phyloP scores from a whole-genome alignment of 495 filamentous ascomycete genomes.

The Hypoxylon subgilvum region DNA sequence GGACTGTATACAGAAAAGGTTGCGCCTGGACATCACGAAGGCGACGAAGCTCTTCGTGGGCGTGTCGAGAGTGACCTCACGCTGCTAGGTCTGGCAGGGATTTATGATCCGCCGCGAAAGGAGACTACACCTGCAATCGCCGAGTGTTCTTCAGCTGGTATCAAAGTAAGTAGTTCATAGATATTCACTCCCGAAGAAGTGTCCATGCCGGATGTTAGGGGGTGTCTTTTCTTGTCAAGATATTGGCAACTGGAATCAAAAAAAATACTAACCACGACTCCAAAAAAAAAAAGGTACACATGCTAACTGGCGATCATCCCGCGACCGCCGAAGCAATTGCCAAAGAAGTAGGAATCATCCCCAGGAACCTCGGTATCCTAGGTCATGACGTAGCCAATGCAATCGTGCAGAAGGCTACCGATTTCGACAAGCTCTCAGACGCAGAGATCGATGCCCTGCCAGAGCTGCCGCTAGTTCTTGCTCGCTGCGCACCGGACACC shows the following conservation, averaged over 20 bases:
- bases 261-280: slow-evolving; percentile 2
- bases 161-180: slow-evolving; percentile 57
- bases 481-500: slow-evolving; percentile 69
- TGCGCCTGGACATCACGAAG: slow-evolving; percentile 13
- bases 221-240: too few relatives aligned
- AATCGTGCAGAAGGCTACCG: slow-evolving; percentile 66
- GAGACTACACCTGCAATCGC: slow-evolving; percentile 70
- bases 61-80: slow-evolving; percentile 63
- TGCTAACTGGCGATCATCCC: slow-evolving; percentile 81
- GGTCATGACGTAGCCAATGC: slow-evolving; percentile 59
- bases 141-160: slow-evolving; percentile 71
- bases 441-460: slow-evolving; percentile 63
- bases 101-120: slow-evolving; percentile 75
- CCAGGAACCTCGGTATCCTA: slow-evolving; percentile 60
- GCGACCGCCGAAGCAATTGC: slow-evolving; percentile 79
- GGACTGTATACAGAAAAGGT: slow-evolving; percentile 40
- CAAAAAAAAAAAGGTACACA: slow-evolving; percentile 59
- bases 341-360: slow-evolving; percentile 75
- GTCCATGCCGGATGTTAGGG: too few relatives aligned
- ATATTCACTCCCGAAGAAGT: too few relatives aligned
- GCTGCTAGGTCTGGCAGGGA: slow-evolving; percentile 72
- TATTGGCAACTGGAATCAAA: too few relatives aligned
- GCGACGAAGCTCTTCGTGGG: slow-evolving; percentile 46
- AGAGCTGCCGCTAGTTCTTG: slow-evolving; percentile 68
- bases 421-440: slow-evolving; percentile 68